These are phyloP conservation scores for Pyrenochaeta sp. DNA, from an alignment of 2,329 filamentous ascomycete genomes.

Conservation along the genomic window DNA sequence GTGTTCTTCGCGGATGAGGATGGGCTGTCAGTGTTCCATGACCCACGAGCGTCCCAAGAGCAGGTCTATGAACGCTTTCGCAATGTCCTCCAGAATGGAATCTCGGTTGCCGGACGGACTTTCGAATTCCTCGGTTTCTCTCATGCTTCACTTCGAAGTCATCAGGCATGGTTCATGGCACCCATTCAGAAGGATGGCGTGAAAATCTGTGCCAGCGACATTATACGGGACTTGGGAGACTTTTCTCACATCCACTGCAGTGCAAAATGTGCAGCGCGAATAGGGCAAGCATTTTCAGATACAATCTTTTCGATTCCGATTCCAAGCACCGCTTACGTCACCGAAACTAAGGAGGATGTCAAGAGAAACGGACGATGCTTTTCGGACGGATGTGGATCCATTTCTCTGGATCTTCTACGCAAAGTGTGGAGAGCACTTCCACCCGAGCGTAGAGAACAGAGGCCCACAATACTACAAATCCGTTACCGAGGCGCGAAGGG, in stretches of 20 bases:
- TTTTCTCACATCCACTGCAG: slow-evolving; percentile 61
- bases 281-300: slow-evolving; percentile 78
- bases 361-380: slow-evolving; percentile 68
- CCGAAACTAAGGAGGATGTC: slow-evolving; percentile 61
- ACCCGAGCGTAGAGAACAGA: slow-evolving; percentile 49
- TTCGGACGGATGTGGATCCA: slow-evolving; percentile 71
- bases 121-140: slow-evolving; percentile 47
- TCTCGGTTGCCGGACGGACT: slow-evolving; percentile 52
- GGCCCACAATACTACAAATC: slow-evolving; percentile 68
- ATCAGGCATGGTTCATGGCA: slow-evolving; percentile 47
- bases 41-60: slow-evolving; percentile 49
- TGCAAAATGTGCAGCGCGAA: slow-evolving; percentile 67
- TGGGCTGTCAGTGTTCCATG: slow-evolving; percentile 69
- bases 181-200: slow-evolving; percentile 31
- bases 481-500: slow-evolving; percentile 77
- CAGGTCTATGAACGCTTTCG: slow-evolving; percentile 62
- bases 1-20: slow-evolving; percentile 80
- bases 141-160: slow-evolving; percentile 40
- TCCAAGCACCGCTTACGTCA: slow-evolving; percentile 58
- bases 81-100: slow-evolving; percentile 64
- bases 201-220: slow-evolving; percentile 67
- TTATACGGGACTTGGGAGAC: slow-evolving; percentile 41
- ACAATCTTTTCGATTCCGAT: slow-evolving; percentile 71
- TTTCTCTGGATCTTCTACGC: slow-evolving; percentile 68
- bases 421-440: slow-evolving; percentile 67